Evolutionary conservation across 768 basidiomycete genomes (phyloP).

Genomic region (Lentinula raphanica): DNA sequence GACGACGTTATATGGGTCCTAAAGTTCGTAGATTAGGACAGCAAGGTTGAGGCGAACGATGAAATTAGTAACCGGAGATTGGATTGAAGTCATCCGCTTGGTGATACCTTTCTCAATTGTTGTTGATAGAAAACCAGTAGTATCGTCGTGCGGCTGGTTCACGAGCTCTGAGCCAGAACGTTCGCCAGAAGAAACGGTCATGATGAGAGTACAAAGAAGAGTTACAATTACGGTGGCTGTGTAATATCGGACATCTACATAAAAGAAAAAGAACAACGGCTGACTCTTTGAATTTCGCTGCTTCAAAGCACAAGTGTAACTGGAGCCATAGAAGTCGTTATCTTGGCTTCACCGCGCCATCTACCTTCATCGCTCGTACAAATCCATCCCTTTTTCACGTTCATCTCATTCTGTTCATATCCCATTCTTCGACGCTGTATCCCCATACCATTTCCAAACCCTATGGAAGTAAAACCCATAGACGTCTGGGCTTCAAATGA

Average conservation of each 20-base stretch:
- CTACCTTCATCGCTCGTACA: background rate
- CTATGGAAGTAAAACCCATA: background rate
- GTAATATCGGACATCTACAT: no score
- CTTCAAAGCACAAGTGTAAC: background rate
- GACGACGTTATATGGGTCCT: conserved; percentile 44
- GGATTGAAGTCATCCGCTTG: conserved; percentile 14
- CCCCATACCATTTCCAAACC: background rate
- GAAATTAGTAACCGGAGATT: conserved; percentile 19
- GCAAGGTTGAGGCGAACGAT: background rate
- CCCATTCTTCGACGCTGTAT: background rate
- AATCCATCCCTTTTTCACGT: background rate
- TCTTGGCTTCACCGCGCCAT: background rate
- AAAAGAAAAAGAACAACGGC: no score
- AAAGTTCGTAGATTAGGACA: background rate
- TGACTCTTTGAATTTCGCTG: no score
- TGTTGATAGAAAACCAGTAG: background rate
- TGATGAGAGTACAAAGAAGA: background rate
- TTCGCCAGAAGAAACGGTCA: background rate
- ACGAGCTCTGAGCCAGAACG: background rate
- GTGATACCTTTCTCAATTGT: background rate
- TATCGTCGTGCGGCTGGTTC: background rate
- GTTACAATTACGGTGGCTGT: background rate
- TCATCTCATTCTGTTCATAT: background rate
- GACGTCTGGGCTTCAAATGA: background rate
- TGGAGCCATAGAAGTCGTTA: background rate